Base-by-base conservation (phyloP, 2,329 filamentous ascomycete genomes). In the Cercospora berteroae region DNA sequence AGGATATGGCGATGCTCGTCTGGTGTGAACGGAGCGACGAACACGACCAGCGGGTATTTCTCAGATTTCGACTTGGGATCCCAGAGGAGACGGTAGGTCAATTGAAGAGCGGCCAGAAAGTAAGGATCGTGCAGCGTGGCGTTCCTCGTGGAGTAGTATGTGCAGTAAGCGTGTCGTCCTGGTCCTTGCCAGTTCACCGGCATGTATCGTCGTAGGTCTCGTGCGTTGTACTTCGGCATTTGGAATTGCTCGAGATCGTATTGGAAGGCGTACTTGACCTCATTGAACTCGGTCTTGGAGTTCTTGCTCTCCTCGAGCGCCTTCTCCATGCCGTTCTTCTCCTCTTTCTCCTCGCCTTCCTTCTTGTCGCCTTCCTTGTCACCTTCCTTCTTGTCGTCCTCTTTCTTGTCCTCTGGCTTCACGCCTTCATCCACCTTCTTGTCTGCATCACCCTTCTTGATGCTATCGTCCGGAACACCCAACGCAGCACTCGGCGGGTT, bases 71-170 rank as follows among this genome's bases (percentile, higher is more conserved):
- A 71, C 50, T 61, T 57, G 6, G 69, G 64, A 52, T 72, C 71
- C 71, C 71, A 72, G 2, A 72, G 67, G 2, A 72, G 55, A 42
- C 71, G 69, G 55, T 72, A 71, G 16, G 68, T 67, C 55, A 72
- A 27, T 29, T 71, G 69, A 36, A 71, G 68, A 13, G 71, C 69
- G 23, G 69, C 71, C 33, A 68, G 63, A 60, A 72, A 72, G 50
- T 72, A 72, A 12, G 71, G 71, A 50, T 72, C 71, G 36, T 72
- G 66, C 3, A 71, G 27, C 3, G 69, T 70, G 52, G 65, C 64
- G 60, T 72, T 70, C 20, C 71, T 59, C 16, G 69, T 71, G 5
- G 71, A 67, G 25, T 69, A 64, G 52, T 71, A 71, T 10, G 71
- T 71, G 52, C 69, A 70, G 44, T 68, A 71, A 5, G 67, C 67